phyloP scores from a whole-genome alignment of 2,329 filamentous ascomycete species.

The Ophiostoma angusticollis region DNA sequence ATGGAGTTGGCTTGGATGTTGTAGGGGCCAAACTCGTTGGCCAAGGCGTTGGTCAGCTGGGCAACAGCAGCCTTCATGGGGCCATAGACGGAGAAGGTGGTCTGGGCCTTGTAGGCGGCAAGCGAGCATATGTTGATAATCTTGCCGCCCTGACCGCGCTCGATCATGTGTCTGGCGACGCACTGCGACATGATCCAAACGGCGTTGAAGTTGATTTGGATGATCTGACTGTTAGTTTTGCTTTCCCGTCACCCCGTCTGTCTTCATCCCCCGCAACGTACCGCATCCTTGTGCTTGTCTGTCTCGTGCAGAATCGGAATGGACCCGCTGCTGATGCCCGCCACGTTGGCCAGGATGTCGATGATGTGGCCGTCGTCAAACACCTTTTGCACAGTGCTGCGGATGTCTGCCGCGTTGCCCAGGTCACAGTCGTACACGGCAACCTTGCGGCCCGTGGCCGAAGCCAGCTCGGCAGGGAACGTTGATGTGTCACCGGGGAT shows the following conservation, averaged over 20 bases:
- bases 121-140: conserved; percentile 15
- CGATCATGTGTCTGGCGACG: conserved; percentile 11
- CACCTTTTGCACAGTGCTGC: neutral
- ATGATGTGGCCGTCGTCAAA: neutral
- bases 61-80: conserved; percentile 13
- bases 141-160: conserved; percentile 10
- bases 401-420: neutral
- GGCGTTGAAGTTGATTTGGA: conserved; percentile 11
- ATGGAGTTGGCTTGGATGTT: conserved; percentile 12
- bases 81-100: conserved; percentile 13
- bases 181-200: conserved; percentile 11
- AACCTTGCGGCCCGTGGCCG: neutral
- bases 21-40: conserved; percentile 12
- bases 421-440: conserved; percentile 1
- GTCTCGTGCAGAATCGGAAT: conserved; percentile 12
- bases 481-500: conserved; percentile 4
- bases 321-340: conserved; percentile 12
- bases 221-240: neutral
- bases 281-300: conserved; percentile 10
- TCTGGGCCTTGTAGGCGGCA: conserved; percentile 10
- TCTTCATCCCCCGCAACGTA: too few species aligned
- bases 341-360: conserved; percentile 14
- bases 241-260: too few species aligned
- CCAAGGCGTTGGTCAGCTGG: conserved; percentile 13
- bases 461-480: neutral